Conservation (phyloP, 352 stramenopile species). For the Thraustochytrium striatum region DNA sequence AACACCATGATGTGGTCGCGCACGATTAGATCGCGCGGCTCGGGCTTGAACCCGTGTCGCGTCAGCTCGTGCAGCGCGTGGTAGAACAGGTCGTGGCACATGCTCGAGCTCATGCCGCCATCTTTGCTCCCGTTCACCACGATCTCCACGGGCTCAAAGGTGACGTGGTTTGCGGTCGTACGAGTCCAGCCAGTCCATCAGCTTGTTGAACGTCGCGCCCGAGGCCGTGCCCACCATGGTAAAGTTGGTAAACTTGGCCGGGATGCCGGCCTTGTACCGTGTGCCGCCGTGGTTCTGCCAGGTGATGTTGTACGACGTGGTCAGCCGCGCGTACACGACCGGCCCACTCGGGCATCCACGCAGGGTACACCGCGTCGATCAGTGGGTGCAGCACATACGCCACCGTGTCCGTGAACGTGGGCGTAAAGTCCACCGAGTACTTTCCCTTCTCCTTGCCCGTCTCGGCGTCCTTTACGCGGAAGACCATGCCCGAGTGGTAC, state of each 20-base stretch:
- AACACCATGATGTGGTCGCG: background rate
- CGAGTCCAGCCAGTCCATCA: background rate
- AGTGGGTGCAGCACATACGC: background rate
- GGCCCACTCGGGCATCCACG: background rate
- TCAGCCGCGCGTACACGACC: background rate
- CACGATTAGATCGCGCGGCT: background rate
- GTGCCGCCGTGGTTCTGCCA: background rate
- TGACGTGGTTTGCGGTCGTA: background rate
- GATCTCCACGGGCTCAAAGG: background rate
- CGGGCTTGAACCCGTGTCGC: background rate
- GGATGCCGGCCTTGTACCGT: background rate
- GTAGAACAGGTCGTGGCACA: constrained; percentile 10
- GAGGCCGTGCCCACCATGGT: background rate
- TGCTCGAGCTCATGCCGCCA: background rate
- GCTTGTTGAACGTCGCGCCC: background rate
- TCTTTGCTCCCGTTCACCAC: background rate
- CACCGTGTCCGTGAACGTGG: background rate
- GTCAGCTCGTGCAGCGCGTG: background rate
- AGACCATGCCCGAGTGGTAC: background rate
- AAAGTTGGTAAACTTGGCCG: background rate
- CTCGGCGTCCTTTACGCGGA: background rate
- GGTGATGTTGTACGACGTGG: background rate
- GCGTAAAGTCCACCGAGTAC: background rate
- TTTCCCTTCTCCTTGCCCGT: background rate
- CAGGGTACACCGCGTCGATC: background rate